These are phyloP conservation scores for Penicillium salamii DNA, from an alignment of 495 filamentous ascomycete genomes.

Conservation along the genomic window DNA sequence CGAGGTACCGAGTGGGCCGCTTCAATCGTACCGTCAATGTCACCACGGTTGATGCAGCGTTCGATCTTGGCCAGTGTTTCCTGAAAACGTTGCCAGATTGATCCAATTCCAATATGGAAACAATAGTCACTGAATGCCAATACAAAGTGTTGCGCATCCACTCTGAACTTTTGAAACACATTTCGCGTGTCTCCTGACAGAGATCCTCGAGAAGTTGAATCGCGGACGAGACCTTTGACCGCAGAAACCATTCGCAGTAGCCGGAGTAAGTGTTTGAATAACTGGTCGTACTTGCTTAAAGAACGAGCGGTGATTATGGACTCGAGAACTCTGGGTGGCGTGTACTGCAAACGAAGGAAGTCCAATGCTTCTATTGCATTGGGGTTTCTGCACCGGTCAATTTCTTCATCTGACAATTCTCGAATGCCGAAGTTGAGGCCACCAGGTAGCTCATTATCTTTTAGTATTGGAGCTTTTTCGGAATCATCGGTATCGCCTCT, in stretches of 20 bases:
- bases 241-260: slow-evolving; percentile 78
- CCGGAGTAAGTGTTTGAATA: slow-evolving; percentile 78
- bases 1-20: slow-evolving; percentile 57
- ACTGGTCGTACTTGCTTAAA: slow-evolving; percentile 74
- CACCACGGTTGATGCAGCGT: slow-evolving; percentile 45
- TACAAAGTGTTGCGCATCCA: slow-evolving; percentile 78
- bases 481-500: slow-evolving; percentile 15
- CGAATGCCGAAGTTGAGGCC: slow-evolving; percentile 83
- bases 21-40: slow-evolving; percentile 46
- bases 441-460: slow-evolving; percentile 64
- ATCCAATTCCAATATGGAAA: slow-evolving; percentile 70
- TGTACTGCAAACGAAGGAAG: slow-evolving; percentile 85
- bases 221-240: slow-evolving; percentile 65
- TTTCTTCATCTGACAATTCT: slow-evolving; percentile 71
- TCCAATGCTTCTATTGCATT: slow-evolving; percentile 81
- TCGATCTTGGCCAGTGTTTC: slow-evolving; percentile 62
- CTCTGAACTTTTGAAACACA: slow-evolving; percentile 58
- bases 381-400: slow-evolving; percentile 74
- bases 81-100: slow-evolving; percentile 69
- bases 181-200: slow-evolving; percentile 38
- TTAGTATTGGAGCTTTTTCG: slow-evolving; percentile 22
- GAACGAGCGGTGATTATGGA: slow-evolving; percentile 65
- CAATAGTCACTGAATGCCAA: slow-evolving; percentile 66
- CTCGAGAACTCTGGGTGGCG: slow-evolving; percentile 68
- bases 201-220: slow-evolving; percentile 45